Base-by-base conservation (phyloP, 176 grass and related monocot genomes). In the Saccharum spontaneum region DNA sequence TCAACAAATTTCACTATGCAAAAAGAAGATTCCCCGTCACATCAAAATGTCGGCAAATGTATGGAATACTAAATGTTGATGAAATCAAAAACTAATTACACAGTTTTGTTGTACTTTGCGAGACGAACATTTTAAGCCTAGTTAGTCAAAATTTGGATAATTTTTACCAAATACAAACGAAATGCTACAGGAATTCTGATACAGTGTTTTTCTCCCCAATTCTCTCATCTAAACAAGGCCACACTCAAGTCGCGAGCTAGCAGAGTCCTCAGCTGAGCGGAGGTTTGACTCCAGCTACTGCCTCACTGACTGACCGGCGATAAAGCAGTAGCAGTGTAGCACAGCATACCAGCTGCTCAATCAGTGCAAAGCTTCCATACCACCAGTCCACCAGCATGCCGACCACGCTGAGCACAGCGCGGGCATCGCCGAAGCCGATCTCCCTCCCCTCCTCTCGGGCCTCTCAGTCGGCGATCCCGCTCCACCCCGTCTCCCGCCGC, bases 361-460 rank as follows among this genome's bases (percentile, higher is more conserved):
- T 54, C 81, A 36, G 0, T 7, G 37, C 5, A 59, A 39, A 71
- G 40, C 40, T 40, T 7, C 10, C 64, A 3, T 15, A 10, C 50
- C 31, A 10, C 45, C 45, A 44, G 43, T 10, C 10, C 43, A 44
- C 43, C 1, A 22, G 83, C 73, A 87, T 90, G 85, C 13, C 75
- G 49, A 3, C 44, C 1, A n/a, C 66, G 85, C 14, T 69, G 68
- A 65, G 62, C 85, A 76, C 40, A 76, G 17, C 85, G 13, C 67
- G 22, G 1, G 75, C 76, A 34, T 70, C 80, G 17, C 46, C 13
- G 8, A 10, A 36, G 67, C 46, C 65, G 16, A 79, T 22, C 82
- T 76, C 85, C 2, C 52, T 40, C 52, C 34, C 43, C 2, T 28
- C 13, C 9, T 10, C 23, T 36, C 74, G 10, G 1, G 69, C 52